Conservation (phyloP, 2,329 filamentous ascomycete species). For the Claviceps arundinis region DNA sequence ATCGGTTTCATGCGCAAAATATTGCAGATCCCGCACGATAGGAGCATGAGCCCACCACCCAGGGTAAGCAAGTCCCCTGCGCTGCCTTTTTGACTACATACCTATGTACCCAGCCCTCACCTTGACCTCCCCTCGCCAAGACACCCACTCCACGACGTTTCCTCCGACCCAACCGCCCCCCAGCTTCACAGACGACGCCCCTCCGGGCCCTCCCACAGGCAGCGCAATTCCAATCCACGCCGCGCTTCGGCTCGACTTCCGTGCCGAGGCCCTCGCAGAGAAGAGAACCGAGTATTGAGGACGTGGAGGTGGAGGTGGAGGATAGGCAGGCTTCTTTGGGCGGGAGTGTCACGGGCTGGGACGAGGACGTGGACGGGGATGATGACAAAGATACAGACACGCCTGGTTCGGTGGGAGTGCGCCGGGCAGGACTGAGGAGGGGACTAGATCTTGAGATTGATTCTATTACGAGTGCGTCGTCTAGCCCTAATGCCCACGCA, state of each 20-base stretch:
- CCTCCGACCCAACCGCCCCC: constrained; percentile 18
- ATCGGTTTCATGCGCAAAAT: neutral
- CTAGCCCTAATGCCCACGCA: neutral
- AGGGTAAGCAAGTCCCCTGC: neutral
- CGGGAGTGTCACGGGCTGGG: neutral
- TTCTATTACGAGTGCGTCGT: neutral
- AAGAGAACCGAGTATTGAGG: constrained; percentile 18
- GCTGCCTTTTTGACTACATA: neutral
- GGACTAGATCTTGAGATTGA: neutral
- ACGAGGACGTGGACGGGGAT: neutral
- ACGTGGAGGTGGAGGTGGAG: constrained; percentile 20
- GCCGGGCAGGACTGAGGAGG: neutral
- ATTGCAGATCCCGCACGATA: neutral
- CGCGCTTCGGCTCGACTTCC: constrained; percentile 24
- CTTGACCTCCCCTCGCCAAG: constrained; percentile 11
- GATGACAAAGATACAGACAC: neutral
- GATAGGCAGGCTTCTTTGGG: constrained; percentile 3
- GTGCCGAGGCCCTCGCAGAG: constrained; percentile 16
- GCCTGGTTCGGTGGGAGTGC: too few relatives aligned
- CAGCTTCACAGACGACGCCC: constrained; percentile 6
- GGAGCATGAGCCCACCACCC: constrained; percentile 2
- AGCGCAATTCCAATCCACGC: constrained; percentile 24
- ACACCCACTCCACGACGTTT: constrained; percentile 27
- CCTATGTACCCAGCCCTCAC: neutral
- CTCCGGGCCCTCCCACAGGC: constrained; percentile 17